Percentiles rank a stretch among this genome's conserved stretches.
Conservation (phyloP, 2,329 filamentous ascomycete genomes). For the Ceratocystis albifundus region DNA sequence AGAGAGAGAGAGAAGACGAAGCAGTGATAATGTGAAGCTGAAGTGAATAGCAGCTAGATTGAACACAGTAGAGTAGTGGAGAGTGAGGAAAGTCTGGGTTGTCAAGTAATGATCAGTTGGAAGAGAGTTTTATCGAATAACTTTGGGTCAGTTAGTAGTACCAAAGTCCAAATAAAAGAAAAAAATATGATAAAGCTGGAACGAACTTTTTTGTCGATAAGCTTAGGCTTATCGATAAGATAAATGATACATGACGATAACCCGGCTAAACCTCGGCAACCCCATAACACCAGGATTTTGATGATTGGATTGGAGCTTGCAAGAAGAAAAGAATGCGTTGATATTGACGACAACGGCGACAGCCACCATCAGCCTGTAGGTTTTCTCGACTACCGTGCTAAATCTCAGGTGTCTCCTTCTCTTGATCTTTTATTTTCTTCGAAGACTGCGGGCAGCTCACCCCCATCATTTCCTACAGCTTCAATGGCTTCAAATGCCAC, state of each 20-base stretch:
- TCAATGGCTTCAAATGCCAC: conserved; percentile 35
- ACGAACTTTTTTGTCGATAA: conserved; percentile 22
- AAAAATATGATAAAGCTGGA: background rate
- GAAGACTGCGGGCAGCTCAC: background rate
- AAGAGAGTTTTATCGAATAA: background rate
- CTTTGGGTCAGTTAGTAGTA: background rate
- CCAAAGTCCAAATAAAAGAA: background rate
- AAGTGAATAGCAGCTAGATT: background rate
- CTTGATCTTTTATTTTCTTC: background rate
- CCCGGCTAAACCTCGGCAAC: conserved; percentile 4
- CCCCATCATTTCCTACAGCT: background rate
- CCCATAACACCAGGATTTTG: conserved; percentile 4
- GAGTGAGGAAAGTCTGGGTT: background rate
- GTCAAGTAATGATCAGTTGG: background rate
- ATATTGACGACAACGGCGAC: conserved; percentile 1
- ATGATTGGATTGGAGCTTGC: conserved; percentile 4
- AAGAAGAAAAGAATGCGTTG: conserved; percentile 2
- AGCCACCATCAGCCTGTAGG: background rate
- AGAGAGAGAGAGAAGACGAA: background rate
- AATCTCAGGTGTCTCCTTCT: background rate
- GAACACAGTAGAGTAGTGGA: background rate
- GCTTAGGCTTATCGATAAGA: conserved; percentile 19
- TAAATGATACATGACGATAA: background rate
- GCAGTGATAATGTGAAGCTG: too few species aligned
- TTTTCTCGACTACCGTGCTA: background rate